Evolutionary conservation across 176 grass and related monocot species (phyloP), one percentile per base, ranked within the genome.

Genomic region (Oropetium thomaeum): DNA sequence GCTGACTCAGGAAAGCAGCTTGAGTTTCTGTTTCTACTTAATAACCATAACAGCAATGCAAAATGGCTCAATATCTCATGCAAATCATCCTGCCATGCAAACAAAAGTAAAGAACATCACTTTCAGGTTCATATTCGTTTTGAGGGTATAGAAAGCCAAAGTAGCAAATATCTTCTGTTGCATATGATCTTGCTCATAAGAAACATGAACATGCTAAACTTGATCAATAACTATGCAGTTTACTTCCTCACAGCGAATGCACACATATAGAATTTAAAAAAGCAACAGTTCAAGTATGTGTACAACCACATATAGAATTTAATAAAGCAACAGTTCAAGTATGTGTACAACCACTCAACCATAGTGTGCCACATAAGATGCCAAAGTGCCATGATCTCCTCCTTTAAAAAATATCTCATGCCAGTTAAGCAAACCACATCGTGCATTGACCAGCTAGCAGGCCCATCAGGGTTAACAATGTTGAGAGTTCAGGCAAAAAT

Each of bases 381-480:
- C 6, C 33, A 77, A 30, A 32, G 1, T 65, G 26, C 8, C 49
- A 67, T 32, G 60, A 58, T 79, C 59, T 70, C 44, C 39, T 61
- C 47, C 40, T 55, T 29, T 29, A 53, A 11, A 37, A 43, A 33
- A 26, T 44, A 48, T 44, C 45, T 70, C 44, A 51, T 30, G 57
- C 51, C 52, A 48, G 13, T 25, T 30, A 85, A 31, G 49, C 34
- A 85, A 75, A 62, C 29, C 28, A 43, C 58, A 43, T 8, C 16
- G 9, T 73, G 61, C 29, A 51, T 72, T 79, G 41, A 69, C 10
- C 65, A 76, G 35, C 48, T 61, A 80, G 40, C 32, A 68, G 62
- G 17, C 69, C 43, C n/a, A 43, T 62, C 43, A 38, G 38, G n/a
- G 16, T 35, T 28, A 78, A 53, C 4, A 65, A 45, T 44, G 44